Percentiles rank a stretch among this genome's conserved stretches.
phyloP scores from a whole-genome alignment of 2,329 filamentous ascomycete species.

The Sphaerostilbella broomeana region DNA sequence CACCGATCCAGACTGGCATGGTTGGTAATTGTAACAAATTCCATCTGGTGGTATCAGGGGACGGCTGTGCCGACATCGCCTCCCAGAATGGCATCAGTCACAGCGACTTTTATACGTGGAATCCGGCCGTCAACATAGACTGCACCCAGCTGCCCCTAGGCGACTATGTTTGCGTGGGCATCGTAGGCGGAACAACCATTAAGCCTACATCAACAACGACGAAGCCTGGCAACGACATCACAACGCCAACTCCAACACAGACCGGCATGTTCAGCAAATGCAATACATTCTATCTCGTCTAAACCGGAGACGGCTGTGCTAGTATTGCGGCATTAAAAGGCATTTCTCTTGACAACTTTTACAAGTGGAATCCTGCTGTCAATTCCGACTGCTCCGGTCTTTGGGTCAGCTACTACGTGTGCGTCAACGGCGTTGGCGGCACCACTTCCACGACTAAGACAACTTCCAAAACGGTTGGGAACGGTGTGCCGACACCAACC shows the following conservation, averaged over 20 bases:
- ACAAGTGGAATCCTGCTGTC: constrained; percentile 3
- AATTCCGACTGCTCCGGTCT: not conserved
- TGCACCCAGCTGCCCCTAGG: constrained; percentile 15
- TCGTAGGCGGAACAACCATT: constrained; percentile 6
- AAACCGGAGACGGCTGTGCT: constrained; percentile 1
- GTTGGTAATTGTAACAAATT: constrained; percentile 25
- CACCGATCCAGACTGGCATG: constrained; percentile 25
- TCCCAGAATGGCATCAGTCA: constrained; percentile 17
- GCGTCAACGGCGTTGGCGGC: too few relatives aligned
- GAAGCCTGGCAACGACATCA: constrained; percentile 2
- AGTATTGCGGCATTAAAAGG: not conserved
- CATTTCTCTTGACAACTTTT: constrained; percentile 1
- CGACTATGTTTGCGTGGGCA: constrained; percentile 14
- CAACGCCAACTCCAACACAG: constrained; percentile 6
- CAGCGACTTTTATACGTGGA: constrained; percentile 20
- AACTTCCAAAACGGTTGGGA: too few relatives aligned
- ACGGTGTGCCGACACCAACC: constrained; percentile 3
- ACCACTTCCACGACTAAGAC: too few relatives aligned
- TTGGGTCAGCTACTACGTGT: not conserved
- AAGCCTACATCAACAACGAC: constrained; percentile 3
- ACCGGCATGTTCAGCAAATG: constrained; percentile 9
- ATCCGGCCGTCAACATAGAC: constrained; percentile 12
- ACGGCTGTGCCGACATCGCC: constrained; percentile 22
- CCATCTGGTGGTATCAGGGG: constrained; percentile 17
- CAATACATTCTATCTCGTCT: constrained; percentile 3